Evolutionary conservation across 805 yeast genomes (phyloP).

Genomic region (Hanseniaspora singularis): DNA sequence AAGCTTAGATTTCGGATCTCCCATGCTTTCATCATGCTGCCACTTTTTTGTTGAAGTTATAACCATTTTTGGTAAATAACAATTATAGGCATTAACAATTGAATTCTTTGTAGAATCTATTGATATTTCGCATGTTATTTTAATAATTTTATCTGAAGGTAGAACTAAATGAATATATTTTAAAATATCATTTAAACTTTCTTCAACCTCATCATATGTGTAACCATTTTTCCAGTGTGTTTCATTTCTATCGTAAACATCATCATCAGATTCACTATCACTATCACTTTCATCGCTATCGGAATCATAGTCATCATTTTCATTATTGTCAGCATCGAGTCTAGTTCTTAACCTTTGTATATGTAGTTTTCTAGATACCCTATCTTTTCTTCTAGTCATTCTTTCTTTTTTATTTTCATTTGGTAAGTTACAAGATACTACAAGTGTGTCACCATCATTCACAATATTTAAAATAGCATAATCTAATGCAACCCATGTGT

Average conservation of each 20-base stretch:
- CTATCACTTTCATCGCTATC: conserved; percentile 16
- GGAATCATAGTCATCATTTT: conserved; percentile 2
- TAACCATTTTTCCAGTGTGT: conserved; percentile 28
- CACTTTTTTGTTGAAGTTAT: conserved; percentile 21
- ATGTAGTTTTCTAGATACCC: conserved; percentile 13
- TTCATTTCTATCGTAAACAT: conserved; percentile 16
- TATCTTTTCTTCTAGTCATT: conserved; percentile 12
- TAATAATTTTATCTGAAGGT: conserved; percentile 22
- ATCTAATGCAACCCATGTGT: conserved; percentile 75
- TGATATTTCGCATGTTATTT: conserved; percentile 27
- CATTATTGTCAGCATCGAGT: conserved; percentile 14
- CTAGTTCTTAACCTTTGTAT: conserved; percentile 1
- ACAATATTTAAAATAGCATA: conserved; percentile 47
- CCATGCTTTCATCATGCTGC: conserved; percentile 22
- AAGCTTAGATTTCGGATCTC: conserved; percentile 22
- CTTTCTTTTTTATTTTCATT: conserved; percentile 5
- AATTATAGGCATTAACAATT: conserved; percentile 25
- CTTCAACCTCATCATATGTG: conserved; percentile 20
- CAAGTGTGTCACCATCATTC: conserved; percentile 54
- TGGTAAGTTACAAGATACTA: conserved; percentile 40
- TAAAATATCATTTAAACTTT: conserved; percentile 21
- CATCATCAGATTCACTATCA: conserved; percentile 16
- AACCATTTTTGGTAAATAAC: conserved; percentile 27
- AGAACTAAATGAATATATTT: conserved; percentile 20
- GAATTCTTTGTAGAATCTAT: conserved; percentile 24